These are phyloP conservation scores for Darksidea phi DNA, from an alignment of 495 filamentous ascomycete species.

Conservation along the genomic window DNA sequence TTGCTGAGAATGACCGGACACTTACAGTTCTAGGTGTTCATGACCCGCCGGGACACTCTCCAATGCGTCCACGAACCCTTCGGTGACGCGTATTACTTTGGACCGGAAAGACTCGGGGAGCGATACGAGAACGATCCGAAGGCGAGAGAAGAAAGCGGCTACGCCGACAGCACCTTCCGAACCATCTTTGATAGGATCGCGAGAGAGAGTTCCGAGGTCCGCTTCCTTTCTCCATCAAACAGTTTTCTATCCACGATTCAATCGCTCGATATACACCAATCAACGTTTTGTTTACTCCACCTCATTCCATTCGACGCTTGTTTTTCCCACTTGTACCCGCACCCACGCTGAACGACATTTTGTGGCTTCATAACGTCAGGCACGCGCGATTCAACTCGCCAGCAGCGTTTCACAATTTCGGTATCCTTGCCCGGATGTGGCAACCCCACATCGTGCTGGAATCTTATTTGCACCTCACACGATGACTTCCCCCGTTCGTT, in stretches of 20 bases:
- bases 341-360: constrained; percentile 25
- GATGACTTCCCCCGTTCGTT: background rate
- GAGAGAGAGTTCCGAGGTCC: constrained; percentile 63
- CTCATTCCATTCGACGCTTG: constrained; percentile 26
- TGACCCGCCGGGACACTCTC: constrained; percentile 80
- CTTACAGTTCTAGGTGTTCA: constrained; percentile 70
- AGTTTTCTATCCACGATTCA: constrained; percentile 6
- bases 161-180: constrained; percentile 70
- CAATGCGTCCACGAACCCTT: constrained; percentile 91
- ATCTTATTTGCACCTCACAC: constrained; percentile 3
- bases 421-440: background rate
- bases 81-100: constrained; percentile 94
- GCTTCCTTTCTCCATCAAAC: constrained; percentile 41
- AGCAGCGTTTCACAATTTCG: background rate
- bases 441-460: background rate
- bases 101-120: constrained; percentile 76
- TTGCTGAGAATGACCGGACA: background rate
- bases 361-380: constrained; percentile 29
- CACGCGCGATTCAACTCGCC: constrained; percentile 27
- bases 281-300: constrained; percentile 18
- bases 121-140: constrained; percentile 74
- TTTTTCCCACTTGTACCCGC: constrained; percentile 14
- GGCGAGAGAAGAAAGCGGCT: constrained; percentile 69
- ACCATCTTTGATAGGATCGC: constrained; percentile 72
- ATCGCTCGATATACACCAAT: constrained; percentile 16